A percentile compares a stretch with the other conserved stretches of the same genome.
These are phyloP conservation scores for Sugiyamaella lignohabitans DNA, from an alignment of 805 yeast genomes.

Conservation along the genomic window DNA sequence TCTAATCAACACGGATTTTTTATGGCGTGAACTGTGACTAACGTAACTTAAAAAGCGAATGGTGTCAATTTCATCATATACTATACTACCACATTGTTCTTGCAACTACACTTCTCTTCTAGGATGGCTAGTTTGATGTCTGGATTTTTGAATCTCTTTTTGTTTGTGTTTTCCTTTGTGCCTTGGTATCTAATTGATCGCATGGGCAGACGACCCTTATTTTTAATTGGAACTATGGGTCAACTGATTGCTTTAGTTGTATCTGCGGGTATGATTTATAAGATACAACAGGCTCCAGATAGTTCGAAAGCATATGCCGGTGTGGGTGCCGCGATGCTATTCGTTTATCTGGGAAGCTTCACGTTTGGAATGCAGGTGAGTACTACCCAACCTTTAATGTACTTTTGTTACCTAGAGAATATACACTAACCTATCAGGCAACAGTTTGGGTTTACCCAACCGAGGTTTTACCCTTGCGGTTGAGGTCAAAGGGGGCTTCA, in stretches of 20 bases:
- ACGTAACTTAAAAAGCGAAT: not conserved
- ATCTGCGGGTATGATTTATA: constrained; percentile 13
- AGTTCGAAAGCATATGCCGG: constrained; percentile 11
- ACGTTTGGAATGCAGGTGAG: constrained; percentile 72
- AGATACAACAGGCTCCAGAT: constrained; percentile 8
- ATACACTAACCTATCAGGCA: not conserved
- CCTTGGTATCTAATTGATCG: constrained; percentile 21
- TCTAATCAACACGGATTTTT: constrained; percentile 4
- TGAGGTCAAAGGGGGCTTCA: constrained; percentile 29
- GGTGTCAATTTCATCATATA: not conserved
- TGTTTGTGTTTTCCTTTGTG: constrained; percentile 6
- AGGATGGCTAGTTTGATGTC: constrained; percentile 6
- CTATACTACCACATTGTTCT: not conserved
- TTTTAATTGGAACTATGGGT: constrained; percentile 7
- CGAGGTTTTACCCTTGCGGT: constrained; percentile 1
- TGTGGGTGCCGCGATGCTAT: constrained; percentile 47
- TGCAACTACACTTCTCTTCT: constrained; percentile 1
- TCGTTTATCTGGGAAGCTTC: constrained; percentile 69
- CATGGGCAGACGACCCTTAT: constrained; percentile 6
- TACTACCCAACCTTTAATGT: no score
- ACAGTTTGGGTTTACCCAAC: constrained; percentile 5
- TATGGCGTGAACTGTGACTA: constrained; percentile 5
- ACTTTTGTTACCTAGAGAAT: no score
- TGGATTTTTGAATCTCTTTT: constrained; percentile 6
- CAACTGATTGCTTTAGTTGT: constrained; percentile 7